These are phyloP conservation scores for Aphanocladium album DNA, from an alignment of 2,329 filamentous ascomycete species.

Conservation along the genomic window DNA sequence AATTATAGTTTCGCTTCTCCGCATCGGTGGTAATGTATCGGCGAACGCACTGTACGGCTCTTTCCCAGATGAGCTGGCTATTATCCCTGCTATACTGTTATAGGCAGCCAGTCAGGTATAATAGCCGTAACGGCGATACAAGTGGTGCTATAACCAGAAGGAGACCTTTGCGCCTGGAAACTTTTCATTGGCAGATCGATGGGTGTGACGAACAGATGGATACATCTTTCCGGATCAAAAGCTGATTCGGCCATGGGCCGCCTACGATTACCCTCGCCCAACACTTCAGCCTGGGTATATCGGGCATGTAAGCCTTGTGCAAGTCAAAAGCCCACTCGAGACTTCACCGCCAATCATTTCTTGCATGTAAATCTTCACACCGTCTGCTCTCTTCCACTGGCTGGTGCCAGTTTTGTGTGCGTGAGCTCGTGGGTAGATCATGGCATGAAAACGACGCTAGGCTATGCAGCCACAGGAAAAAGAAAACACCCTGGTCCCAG, in stretches of 20 bases:
- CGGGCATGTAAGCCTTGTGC: background rate
- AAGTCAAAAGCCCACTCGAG: background rate
- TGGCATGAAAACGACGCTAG: background rate
- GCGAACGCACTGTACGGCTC: background rate
- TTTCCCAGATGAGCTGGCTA: background rate
- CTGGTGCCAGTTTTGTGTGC: background rate
- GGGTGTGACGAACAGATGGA: background rate
- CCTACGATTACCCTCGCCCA: no score
- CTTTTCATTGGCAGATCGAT: background rate
- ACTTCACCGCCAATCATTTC: background rate
- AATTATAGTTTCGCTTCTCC: background rate
- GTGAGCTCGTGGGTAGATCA: background rate
- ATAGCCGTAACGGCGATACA: background rate
- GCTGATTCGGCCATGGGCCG: background rate
- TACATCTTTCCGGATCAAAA: background rate
- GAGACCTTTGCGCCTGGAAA: background rate
- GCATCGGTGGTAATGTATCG: background rate
- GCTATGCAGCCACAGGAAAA: background rate
- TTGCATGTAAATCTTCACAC: background rate
- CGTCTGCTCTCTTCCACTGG: background rate
- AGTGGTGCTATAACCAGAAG: background rate
- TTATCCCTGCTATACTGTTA: background rate
- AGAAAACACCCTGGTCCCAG: background rate
- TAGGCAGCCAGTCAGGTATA: slow-evolving; percentile 4
- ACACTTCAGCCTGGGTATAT: no score